A percentile compares a stretch with the other conserved stretches of the same genome.
These are phyloP conservation scores for Cadophora malorum DNA, from an alignment of 2,329 filamentous ascomycete genomes.

Conservation along the genomic window DNA sequence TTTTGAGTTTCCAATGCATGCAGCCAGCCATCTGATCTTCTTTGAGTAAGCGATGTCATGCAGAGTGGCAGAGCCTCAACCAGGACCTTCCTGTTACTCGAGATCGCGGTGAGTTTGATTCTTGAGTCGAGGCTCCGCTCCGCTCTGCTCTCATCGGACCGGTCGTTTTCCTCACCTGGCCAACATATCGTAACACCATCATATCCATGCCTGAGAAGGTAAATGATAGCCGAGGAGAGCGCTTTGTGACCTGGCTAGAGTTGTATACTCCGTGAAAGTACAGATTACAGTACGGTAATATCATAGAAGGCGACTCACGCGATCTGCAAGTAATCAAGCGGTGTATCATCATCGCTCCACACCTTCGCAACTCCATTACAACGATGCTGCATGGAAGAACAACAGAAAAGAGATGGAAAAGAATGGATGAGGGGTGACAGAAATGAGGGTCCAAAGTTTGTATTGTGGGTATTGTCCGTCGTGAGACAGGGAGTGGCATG, in stretches of 20 bases:
- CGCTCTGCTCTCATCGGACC: background rate
- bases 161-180: background rate
- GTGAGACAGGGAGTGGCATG: background rate
- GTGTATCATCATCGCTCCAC: constrained; percentile 1
- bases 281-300: no score
- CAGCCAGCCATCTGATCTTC: background rate
- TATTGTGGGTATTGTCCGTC: constrained; percentile 4
- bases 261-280: no score
- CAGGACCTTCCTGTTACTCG: background rate
- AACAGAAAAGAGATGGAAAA: background rate
- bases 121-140: background rate
- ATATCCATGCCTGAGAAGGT: no score
- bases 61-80: constrained; percentile 14
- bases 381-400: background rate
- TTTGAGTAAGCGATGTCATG: background rate
- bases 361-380: background rate
- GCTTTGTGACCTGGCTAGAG: background rate
- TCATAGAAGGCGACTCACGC: background rate
- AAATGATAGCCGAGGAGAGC: background rate
- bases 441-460: background rate
- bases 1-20: background rate
- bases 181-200: background rate
- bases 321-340: background rate
- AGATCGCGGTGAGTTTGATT: background rate
- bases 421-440: background rate